These are phyloP conservation scores for Starmerella stellata DNA, from an alignment of 805 yeast species.

Conservation along the genomic window DNA sequence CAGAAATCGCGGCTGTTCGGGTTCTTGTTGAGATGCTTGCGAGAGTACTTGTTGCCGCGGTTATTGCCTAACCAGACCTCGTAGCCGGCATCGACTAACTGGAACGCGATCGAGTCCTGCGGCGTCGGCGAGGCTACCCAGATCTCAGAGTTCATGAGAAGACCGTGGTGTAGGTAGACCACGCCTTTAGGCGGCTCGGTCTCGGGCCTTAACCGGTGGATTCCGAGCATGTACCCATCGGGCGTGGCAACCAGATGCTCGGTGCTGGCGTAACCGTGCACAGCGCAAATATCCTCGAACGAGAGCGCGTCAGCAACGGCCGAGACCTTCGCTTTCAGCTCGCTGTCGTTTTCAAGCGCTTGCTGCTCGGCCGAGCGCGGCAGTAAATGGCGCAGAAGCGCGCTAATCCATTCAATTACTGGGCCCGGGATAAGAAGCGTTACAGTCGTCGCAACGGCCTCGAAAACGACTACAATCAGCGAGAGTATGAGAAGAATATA, in stretches of 20 bases:
- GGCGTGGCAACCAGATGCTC: constrained; percentile 59
- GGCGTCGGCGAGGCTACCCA: constrained; percentile 42
- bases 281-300: constrained; percentile 45
- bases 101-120: constrained; percentile 48
- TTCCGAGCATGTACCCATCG: constrained; percentile 58
- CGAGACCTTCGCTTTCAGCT: constrained; percentile 3
- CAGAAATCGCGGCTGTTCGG: constrained; percentile 43
- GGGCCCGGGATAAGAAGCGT: constrained; percentile 15
- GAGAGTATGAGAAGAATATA: constrained; percentile 11
- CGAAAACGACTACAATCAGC: constrained; percentile 12
- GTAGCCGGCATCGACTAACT: constrained; percentile 63
- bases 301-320: constrained; percentile 10
- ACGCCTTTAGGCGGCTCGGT: constrained; percentile 24
- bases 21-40: constrained; percentile 41
- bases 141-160: constrained; percentile 72
- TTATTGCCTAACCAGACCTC: constrained; percentile 93
- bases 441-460: constrained; percentile 13
- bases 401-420: constrained; percentile 11
- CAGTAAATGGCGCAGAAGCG: constrained; percentile 5
- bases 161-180: constrained; percentile 79
- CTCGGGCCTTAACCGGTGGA: constrained; percentile 39
- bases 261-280: constrained; percentile 55
- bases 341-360: constrained; percentile 5
- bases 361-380: constrained; percentile 8
- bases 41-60: constrained; percentile 81